phyloP scores from a whole-genome alignment of 306 rosid species.

The Parietaria judaica region DNA sequence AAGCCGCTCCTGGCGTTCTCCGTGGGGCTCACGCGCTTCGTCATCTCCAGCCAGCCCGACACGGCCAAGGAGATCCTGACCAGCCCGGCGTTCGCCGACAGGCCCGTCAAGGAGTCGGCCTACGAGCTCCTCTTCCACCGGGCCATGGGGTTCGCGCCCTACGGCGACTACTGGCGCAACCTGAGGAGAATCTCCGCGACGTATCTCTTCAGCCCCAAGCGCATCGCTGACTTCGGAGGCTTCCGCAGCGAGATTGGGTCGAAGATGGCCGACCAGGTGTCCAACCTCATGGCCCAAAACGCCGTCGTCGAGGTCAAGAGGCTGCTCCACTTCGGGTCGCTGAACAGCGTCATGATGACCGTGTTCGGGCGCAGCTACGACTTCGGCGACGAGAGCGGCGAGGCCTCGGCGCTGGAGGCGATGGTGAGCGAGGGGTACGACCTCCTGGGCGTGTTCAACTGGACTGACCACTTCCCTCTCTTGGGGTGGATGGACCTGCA shows the following conservation, averaged over 20 bases:
- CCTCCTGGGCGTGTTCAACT: conserved; percentile 31
- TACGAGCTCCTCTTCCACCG: conserved; percentile 32
- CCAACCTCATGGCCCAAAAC: neutral
- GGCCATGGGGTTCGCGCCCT: conserved; percentile 42
- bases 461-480: conserved; percentile 32
- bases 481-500: conserved; percentile 32
- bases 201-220: conserved; percentile 28
- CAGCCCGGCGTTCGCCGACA: conserved; percentile 26
- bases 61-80: conserved; percentile 26
- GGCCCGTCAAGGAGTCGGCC: conserved; percentile 39
- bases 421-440: conserved; percentile 36
- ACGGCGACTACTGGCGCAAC: conserved; percentile 34
- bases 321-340: conserved; percentile 26
- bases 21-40: conserved; percentile 25
- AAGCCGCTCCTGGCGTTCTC: conserved; percentile 28
- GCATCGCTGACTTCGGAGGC: conserved; percentile 12
- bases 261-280: conserved; percentile 18
- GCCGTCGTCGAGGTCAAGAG: conserved; percentile 16
- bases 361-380: conserved; percentile 29
- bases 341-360: conserved; percentile 30
- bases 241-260: conserved; percentile 16
- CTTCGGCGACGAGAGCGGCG: neutral
- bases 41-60: conserved; percentile 26
- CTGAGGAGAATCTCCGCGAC: conserved; percentile 30
- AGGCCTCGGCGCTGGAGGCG: conserved; percentile 22